A percentile compares a stretch with the other conserved stretches of the same genome.
Conservation (phyloP, 2,329 filamentous ascomycete species). For the Pseudogymnoascus sp. region DNA sequence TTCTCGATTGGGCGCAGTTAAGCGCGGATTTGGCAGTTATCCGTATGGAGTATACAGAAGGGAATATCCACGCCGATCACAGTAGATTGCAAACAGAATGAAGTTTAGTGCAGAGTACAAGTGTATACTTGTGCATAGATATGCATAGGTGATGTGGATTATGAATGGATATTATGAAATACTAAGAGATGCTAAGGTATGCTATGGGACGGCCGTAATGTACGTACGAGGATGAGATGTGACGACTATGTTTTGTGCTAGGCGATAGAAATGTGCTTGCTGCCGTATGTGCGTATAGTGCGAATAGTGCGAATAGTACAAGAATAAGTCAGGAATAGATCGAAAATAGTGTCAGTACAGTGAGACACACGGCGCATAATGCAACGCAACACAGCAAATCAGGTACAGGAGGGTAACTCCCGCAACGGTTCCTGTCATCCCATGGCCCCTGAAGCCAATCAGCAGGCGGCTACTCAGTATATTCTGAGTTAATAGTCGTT, state of each 20-base stretch:
- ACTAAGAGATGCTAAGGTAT: not conserved
- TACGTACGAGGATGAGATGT: not conserved
- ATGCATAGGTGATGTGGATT: not conserved
- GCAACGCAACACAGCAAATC: not conserved
- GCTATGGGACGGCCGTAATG: not conserved
- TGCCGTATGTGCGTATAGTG: not conserved
- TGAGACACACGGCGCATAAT: not conserved
- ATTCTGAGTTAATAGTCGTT: too few species aligned
- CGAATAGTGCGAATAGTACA: not conserved
- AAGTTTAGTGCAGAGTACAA: not conserved
- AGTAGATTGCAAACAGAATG: slow-evolving; percentile 5
- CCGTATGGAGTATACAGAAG: not conserved
- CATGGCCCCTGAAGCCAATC: not conserved
- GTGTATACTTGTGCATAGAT: not conserved
- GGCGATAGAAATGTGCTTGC: not conserved
- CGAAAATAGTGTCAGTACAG: not conserved
- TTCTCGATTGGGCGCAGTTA: slow-evolving; percentile 5
- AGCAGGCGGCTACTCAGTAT: not conserved
- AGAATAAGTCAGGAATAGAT: not conserved
- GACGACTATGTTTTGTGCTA: not conserved
- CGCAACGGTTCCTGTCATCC: slow-evolving; percentile 1
- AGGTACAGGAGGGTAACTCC: not conserved
- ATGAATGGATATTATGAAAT: not conserved
- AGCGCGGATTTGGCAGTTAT: slow-evolving; percentile 3
- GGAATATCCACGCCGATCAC: not conserved